These are phyloP conservation scores for Cicer yamashitae DNA, from an alignment of 306 rosid genomes.

Conservation along the genomic window DNA sequence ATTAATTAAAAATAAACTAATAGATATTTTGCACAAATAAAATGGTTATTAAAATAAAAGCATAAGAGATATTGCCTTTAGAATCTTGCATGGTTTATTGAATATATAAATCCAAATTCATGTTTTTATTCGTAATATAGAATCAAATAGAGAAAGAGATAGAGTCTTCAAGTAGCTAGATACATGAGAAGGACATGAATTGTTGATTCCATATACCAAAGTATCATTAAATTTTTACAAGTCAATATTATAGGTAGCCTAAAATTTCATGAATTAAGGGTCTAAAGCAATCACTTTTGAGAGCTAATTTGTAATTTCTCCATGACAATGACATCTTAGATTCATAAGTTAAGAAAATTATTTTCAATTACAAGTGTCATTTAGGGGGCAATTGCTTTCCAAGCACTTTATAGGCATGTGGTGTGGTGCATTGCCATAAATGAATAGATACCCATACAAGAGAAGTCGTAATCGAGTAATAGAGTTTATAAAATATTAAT, in stretches of 20 bases:
- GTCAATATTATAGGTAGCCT: not conserved
- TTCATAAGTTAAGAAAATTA: constrained; percentile 29
- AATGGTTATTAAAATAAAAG: too few species aligned
- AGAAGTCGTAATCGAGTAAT: constrained; percentile 3
- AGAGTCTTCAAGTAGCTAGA: constrained; percentile 12
- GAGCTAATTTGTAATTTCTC: constrained; percentile 20
- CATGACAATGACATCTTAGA: constrained; percentile 7
- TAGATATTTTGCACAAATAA: too few species aligned
- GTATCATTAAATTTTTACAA: not conserved
- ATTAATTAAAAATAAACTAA: too few species aligned
- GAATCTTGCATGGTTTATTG: constrained; percentile 40
- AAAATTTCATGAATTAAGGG: not conserved
- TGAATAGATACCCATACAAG: not conserved
- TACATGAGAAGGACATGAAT: constrained; percentile 29
- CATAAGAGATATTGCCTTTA: not conserved
- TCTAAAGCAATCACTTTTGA: not conserved
- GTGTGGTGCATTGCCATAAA: constrained; percentile 38
- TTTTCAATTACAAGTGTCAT: constrained; percentile 10
- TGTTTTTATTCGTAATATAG: not conserved
- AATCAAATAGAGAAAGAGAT: constrained; percentile 33
- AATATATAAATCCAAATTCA: constrained; percentile 36
- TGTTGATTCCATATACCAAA: constrained; percentile 28
- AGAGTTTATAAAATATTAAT: too few species aligned
- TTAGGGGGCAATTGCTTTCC: constrained; percentile 44
- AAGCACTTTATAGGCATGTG: constrained; percentile 45